Evolutionary conservation across 805 yeast genomes (phyloP), one percentile per base, ranked within the genome.

Genomic region (Yarrowia sp.): DNA sequence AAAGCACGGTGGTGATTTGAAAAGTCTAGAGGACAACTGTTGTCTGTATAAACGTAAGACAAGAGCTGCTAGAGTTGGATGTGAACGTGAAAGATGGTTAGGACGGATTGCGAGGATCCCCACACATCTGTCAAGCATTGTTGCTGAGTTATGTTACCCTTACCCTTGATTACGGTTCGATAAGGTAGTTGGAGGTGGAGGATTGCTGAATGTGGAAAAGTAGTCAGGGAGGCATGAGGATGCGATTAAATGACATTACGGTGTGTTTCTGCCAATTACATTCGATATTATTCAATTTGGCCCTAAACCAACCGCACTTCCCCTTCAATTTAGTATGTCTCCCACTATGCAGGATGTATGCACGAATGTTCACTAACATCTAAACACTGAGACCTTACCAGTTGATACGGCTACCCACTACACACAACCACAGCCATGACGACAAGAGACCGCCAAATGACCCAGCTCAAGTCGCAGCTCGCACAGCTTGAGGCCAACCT

Each of bases 401-500:
- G n/a, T n/a, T n/a, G n/a, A n/a, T n/a, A n/a, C n/a, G n/a, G n/a
- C n/a, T n/a, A n/a, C n/a, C n/a, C n/a, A n/a, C 9, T n/a, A 14
- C 54, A 51, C 46, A 26, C 35, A 19, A 16, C 74, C 77, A 51
- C 77, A 17, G 14, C 16, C 79, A 58, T 58, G 51, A 58, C 58
- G 4, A 41, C 51, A 10, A 44, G 64, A 61, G 56, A 61, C 62
- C 76, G 85, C 7, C 86, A 84, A 68, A 70, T 83, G 64, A 76
- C 83, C 36, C 83, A 81, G 68, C 73, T 83, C 30, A 82, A 81
- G 65, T 77, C 83, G 30, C 85, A 83, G 68, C 72, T 83, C n/a
- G 82, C 83, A 0, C 81, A 82, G 67, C 74, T 85, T n/a, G 85
- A 83, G 67, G 82, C 86, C 8, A 85, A 85, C 67, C 67, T 85